These are phyloP conservation scores for Magnolia changhungtana DNA, from an alignment of 164 flowering plant species.

Conservation along the genomic window DNA sequence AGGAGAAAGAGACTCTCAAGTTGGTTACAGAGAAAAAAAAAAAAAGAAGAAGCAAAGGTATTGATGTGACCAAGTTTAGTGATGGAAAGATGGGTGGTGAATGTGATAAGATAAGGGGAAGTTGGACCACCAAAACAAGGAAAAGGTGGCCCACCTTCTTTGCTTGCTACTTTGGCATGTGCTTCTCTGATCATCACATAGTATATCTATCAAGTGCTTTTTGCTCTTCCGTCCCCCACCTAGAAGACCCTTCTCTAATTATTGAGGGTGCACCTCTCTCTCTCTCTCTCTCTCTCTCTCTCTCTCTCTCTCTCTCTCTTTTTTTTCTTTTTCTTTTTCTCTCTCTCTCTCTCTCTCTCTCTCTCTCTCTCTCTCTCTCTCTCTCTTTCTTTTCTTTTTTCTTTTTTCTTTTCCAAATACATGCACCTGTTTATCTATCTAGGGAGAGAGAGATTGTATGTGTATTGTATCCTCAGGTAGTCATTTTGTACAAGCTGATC, in stretches of 20 bases:
- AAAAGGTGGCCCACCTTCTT: not conserved
- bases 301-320: not conserved
- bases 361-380: too few species aligned
- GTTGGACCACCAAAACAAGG: constrained; percentile 34
- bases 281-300: too few species aligned
- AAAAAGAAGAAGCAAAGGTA: constrained; percentile 6
- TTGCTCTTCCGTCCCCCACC: constrained; percentile 21
- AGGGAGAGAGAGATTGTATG: too few species aligned
- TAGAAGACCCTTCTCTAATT: constrained; percentile 14
- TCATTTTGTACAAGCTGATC: too few species aligned
- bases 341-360: not conserved
- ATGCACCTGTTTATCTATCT: not conserved
- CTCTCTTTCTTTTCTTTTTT: too few species aligned
- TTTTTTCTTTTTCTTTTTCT: not conserved
- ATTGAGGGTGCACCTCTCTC: constrained; percentile 20
- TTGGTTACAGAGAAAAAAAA: constrained; percentile 4
- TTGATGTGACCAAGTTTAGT: constrained; percentile 60
- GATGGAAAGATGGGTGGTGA: constrained; percentile 31
- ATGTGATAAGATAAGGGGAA: constrained; percentile 37
- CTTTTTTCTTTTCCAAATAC: constrained; percentile 11
- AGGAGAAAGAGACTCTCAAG: not conserved
- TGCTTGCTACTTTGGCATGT: constrained; percentile 41
- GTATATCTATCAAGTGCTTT: constrained; percentile 21
- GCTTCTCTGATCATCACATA: constrained; percentile 25
- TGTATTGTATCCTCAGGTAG: too few species aligned